Evolutionary conservation across 257 asterid species (phyloP).

Genomic region (Dorcoceras hygrometricum): DNA sequence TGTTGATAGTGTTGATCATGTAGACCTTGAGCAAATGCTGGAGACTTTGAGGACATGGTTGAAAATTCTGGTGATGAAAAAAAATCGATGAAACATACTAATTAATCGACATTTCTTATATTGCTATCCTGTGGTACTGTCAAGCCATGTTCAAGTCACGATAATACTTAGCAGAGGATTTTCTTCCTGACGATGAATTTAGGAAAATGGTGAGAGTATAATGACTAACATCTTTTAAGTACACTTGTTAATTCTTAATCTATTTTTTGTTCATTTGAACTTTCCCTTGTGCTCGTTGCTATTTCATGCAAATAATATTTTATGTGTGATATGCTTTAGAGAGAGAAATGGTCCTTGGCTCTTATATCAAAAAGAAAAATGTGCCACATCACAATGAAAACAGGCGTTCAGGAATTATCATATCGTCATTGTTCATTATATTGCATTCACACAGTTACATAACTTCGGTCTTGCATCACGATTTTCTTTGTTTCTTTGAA

Average conservation of each 20-base stretch:
- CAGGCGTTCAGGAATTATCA: neutral
- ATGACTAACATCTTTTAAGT: conserved; percentile 1
- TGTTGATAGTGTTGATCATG: neutral
- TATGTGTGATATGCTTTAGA: neutral
- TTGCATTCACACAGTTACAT: conserved; percentile 19
- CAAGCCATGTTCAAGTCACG: neutral
- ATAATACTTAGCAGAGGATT: neutral
- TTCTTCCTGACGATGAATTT: neutral
- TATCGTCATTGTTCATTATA: conserved; percentile 12
- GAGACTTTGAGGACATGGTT: conserved; percentile 1
- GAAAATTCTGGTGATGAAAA: neutral
- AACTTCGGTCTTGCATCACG: conserved; percentile 16
- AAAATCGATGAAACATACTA: neutral
- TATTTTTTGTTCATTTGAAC: neutral
- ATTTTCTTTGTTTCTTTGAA: conserved; percentile 10
- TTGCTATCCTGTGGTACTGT: neutral
- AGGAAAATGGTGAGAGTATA: conserved; percentile 2
- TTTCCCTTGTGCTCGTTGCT: neutral
- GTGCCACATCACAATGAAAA: conserved; percentile 11
- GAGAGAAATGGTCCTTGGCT: neutral
- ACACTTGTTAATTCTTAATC: neutral
- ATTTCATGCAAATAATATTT: neutral
- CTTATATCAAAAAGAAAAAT: too few relatives aligned
- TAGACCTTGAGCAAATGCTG: conserved; percentile 8
- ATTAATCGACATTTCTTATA: neutral